phyloP scores from a whole-genome alignment of 768 basidiomycete species.

The Collybia nuda region DNA sequence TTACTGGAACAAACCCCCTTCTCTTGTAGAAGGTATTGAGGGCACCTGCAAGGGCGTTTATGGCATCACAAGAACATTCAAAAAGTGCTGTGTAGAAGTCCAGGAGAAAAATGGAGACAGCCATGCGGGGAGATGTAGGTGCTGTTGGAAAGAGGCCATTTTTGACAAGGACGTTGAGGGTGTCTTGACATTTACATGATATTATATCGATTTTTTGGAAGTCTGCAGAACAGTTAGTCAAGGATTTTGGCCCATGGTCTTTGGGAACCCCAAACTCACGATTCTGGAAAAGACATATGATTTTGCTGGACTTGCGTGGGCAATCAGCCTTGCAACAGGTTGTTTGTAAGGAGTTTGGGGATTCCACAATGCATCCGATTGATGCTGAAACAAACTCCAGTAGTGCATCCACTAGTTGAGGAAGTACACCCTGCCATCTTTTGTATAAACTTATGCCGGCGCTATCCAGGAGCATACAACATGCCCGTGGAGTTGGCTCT shows the following conservation, averaged over 20 bases:
- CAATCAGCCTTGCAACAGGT: not conserved
- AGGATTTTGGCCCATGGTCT: too few relatives aligned
- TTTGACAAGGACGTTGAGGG: slow-evolving; percentile 21
- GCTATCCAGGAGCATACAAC: not conserved
- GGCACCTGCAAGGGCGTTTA: slow-evolving; percentile 24
- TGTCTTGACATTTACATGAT: slow-evolving; percentile 19
- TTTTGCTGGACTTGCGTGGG: not conserved
- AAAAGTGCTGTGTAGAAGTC: slow-evolving; percentile 33
- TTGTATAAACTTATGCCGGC: not conserved
- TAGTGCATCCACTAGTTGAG: not conserved
- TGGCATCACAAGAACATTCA: slow-evolving; percentile 33
- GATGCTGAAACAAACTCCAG: slow-evolving; percentile 1
- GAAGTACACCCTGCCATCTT: slow-evolving; percentile 4
- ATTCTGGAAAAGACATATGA: slow-evolving; percentile 13
- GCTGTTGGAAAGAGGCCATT: slow-evolving; percentile 32
- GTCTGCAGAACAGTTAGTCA: slow-evolving; percentile 11
- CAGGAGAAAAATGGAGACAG: slow-evolving; percentile 27
- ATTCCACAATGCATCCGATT: not conserved
- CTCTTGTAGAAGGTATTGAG: slow-evolving; percentile 26
- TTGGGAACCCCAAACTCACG: slow-evolving; percentile 3
- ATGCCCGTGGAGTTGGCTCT: not conserved
- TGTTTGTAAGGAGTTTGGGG: not conserved
- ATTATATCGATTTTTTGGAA: slow-evolving; percentile 10
- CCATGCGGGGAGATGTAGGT: slow-evolving; percentile 19
- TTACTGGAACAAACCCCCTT: slow-evolving; percentile 19